These are phyloP conservation scores for Penicillium taxi DNA, from an alignment of 495 filamentous ascomycete genomes.

Conservation along the genomic window DNA sequence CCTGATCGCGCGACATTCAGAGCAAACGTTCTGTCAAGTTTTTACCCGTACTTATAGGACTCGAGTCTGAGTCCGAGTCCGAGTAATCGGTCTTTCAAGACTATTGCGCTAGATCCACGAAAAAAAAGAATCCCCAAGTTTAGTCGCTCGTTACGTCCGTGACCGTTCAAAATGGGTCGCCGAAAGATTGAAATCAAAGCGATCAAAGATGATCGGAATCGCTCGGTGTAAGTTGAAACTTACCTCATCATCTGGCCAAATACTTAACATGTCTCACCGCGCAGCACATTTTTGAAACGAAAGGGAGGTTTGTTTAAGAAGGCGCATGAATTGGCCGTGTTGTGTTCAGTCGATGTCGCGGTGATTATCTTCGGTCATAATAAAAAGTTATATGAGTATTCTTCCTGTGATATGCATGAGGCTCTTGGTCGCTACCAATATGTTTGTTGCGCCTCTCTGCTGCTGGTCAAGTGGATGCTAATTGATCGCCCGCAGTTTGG, in stretches of 20 bases:
- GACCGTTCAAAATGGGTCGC: conserved; percentile 47
- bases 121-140: too few species aligned
- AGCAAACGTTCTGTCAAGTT: too few species aligned
- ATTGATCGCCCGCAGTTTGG: conserved; percentile 57
- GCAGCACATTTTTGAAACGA: conserved; percentile 92
- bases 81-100: too few species aligned
- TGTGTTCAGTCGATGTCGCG: conserved; percentile 96
- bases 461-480: conserved; percentile 5
- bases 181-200: conserved; percentile 98
- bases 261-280: background rate
- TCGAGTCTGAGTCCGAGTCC: too few species aligned
- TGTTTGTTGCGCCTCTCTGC: conserved; percentile 47
- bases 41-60: too few species aligned
- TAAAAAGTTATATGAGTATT: conserved; percentile 97
- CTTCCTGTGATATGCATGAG: conserved; percentile 86
- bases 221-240: conserved; percentile 74
- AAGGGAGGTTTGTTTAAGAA: conserved; percentile 99
- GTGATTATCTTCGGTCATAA: conserved; percentile 98
- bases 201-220: conserved; percentile 98
- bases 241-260: background rate
- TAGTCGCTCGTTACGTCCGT: conserved; percentile 11
- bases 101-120: too few species aligned
- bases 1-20: too few species aligned
- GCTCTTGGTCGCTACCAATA: conserved; percentile 80
- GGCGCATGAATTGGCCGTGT: conserved; percentile 93